phyloP scores from a whole-genome alignment of 768 basidiomycete species.

The Lepiota brunneoincarnata region DNA sequence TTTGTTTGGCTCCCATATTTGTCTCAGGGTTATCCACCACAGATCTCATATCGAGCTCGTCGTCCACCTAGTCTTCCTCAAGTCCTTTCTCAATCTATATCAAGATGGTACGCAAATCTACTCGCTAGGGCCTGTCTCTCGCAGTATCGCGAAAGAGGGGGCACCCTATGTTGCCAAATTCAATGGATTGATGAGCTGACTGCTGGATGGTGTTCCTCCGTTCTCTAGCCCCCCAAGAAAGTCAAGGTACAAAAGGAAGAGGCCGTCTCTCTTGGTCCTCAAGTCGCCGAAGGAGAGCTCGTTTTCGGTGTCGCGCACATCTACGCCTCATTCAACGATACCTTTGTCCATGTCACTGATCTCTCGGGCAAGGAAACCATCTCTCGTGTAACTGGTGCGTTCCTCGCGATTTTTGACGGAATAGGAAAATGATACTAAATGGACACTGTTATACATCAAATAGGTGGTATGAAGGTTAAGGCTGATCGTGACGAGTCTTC shows the following conservation, averaged over 20 bases:
- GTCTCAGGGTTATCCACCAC: constrained; percentile 5
- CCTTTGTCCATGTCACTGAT: constrained; percentile 99
- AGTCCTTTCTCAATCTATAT: constrained; percentile 24
- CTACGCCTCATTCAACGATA: constrained; percentile 99
- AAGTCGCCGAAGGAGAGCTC: constrained; percentile 93
- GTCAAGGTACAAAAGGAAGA: constrained; percentile 76
- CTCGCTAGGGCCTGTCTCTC: constrained; percentile 7
- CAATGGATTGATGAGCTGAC: constrained; percentile 54
- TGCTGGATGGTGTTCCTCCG: constrained; percentile 38
- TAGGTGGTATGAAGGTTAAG: constrained; percentile 99
- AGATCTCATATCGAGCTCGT: constrained; percentile 15
- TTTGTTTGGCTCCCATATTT: constrained; percentile 5
- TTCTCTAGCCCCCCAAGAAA: constrained; percentile 76
- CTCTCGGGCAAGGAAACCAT: constrained; percentile 98
- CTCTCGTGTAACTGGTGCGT: constrained; percentile 92
- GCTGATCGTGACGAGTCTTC: constrained; percentile 99
- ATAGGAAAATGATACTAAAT: neutral
- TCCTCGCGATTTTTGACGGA: neutral
- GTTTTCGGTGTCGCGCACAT: constrained; percentile 99
- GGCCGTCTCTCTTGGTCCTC: constrained; percentile 89
- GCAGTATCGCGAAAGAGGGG: neutral
- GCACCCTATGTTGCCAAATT: neutral
- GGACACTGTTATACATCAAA: neutral
- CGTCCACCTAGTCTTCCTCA: constrained; percentile 31
- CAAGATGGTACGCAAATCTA: constrained; percentile 37